Percentiles rank a stretch among this genome's conserved stretches.
These are phyloP conservation scores for Cryphonectria japonica DNA, from an alignment of 2,329 filamentous ascomycete genomes.

Conservation along the genomic window DNA sequence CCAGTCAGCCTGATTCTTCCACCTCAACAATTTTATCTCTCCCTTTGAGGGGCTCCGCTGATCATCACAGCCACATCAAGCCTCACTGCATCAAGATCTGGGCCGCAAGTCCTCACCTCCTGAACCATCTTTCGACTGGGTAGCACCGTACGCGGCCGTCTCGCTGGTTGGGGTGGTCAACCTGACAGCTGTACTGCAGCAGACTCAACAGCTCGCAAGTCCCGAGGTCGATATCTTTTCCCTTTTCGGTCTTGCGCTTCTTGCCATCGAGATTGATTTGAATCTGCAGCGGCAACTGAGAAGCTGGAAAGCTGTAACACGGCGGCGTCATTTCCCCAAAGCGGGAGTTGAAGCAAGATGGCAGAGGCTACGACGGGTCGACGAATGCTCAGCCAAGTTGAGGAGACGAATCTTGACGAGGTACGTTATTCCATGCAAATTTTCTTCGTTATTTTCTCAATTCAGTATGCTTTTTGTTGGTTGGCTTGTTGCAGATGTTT, in stretches of 20 bases:
- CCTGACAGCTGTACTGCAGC: slow-evolving; percentile 64
- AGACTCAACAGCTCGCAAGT: slow-evolving; percentile 61
- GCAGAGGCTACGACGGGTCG: slow-evolving; percentile 49
- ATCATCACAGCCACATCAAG: neutral
- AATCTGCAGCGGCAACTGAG: slow-evolving; percentile 52
- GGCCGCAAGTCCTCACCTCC: slow-evolving; percentile 51
- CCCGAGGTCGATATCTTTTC: slow-evolving; percentile 51
- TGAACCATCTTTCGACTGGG: slow-evolving; percentile 62
- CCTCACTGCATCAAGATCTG: neutral
- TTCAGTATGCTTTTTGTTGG: neutral
- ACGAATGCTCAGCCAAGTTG: slow-evolving; percentile 57
- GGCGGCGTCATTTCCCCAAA: slow-evolving; percentile 59
- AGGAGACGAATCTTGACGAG: slow-evolving; percentile 62
- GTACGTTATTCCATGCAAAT: slow-evolving; percentile 41
- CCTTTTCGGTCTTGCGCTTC: slow-evolving; percentile 53
- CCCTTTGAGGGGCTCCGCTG: neutral
- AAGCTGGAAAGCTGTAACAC: slow-evolving; percentile 57
- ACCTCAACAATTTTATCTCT: neutral
- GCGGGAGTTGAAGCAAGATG: slow-evolving; percentile 33
- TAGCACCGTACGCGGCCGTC: slow-evolving; percentile 58
- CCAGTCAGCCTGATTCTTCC: neutral
- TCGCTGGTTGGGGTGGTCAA: slow-evolving; percentile 50
- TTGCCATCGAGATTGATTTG: slow-evolving; percentile 54
- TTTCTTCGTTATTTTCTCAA: neutral
- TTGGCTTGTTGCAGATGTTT: neutral